phyloP scores from a whole-genome alignment of 176 grass and related monocot species.

The Aegilops umbellulata region DNA sequence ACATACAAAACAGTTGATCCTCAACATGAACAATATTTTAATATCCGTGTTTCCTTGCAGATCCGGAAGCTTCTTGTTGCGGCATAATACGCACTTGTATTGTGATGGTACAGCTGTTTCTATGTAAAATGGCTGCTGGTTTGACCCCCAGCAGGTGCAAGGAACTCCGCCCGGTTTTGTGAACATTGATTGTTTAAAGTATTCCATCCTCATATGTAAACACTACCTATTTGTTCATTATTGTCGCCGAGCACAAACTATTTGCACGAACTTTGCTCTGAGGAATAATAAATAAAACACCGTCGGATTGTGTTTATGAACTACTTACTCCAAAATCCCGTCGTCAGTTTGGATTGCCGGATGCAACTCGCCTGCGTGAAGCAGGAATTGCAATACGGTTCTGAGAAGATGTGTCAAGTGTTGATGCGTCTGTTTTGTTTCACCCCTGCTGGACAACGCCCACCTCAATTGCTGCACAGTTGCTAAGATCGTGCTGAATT shows the following conservation, averaged over 20 bases:
- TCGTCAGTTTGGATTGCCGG: no score
- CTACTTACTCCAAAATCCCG: background rate
- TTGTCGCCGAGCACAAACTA: slow-evolving; percentile 30
- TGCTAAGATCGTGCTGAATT: no score
- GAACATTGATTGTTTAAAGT: slow-evolving; percentile 51
- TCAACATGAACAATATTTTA: background rate
- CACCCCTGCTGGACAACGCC: no score
- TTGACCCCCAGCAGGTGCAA: slow-evolving; percentile 15
- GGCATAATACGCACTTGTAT: slow-evolving; percentile 38
- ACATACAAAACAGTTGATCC: background rate
- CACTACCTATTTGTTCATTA: slow-evolving; percentile 64
- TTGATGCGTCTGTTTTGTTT: no score
- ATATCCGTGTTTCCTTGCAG: slow-evolving; percentile 20
- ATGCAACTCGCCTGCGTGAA: no score
- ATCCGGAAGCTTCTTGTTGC: slow-evolving; percentile 67
- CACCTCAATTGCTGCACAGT: no score
- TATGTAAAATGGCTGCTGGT: slow-evolving; percentile 33
- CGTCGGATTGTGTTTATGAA: background rate
- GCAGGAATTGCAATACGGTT: no score
- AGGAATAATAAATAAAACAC: slow-evolving; percentile 54
- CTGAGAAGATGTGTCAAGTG: no score
- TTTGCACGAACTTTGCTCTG: slow-evolving; percentile 37
- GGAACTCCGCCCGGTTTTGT: slow-evolving; percentile 33
- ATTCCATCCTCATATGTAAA: slow-evolving; percentile 47
- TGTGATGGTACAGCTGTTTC: slow-evolving; percentile 34